Evolutionary conservation across 202 grass and related monocot species (phyloP).

Genomic region (Setaria italica): DNA sequence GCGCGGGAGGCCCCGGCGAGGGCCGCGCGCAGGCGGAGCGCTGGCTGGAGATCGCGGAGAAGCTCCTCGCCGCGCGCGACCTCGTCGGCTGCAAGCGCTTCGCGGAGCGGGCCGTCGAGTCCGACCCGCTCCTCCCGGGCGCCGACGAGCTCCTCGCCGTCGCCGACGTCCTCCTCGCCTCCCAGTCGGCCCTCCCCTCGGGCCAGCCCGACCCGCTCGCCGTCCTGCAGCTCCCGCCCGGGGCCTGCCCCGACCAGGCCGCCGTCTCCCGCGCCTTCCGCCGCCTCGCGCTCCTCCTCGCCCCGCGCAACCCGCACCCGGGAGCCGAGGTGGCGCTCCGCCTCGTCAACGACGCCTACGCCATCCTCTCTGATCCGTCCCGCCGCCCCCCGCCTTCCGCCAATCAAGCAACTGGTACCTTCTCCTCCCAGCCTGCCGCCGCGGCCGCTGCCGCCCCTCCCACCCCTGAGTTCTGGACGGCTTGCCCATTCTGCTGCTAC

Average conservation of each 20-base stretch:
- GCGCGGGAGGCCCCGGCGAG: conserved; percentile 23
- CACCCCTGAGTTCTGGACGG: conserved; percentile 73
- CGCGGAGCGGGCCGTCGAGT: conserved; percentile 79
- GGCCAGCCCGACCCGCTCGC: conserved; percentile 47
- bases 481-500: conserved; percentile 86
- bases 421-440: conserved; percentile 28
- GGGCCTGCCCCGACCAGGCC: conserved; percentile 37
- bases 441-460: conserved; percentile 9
- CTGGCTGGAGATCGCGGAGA: conserved; percentile 78
- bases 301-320: conserved; percentile 55
- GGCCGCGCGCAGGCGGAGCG: conserved; percentile 68
- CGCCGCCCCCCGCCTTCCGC: conserved; percentile 26
- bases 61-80: conserved; percentile 78
- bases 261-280: conserved; percentile 73
- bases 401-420: conserved; percentile 16
- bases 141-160: conserved; percentile 85
- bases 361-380: conserved; percentile 67
- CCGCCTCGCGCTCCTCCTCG: conserved; percentile 81
- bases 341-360: conserved; percentile 75
- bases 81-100: conserved; percentile 92
- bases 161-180: conserved; percentile 85
- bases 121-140: conserved; percentile 80
- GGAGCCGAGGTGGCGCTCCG: conserved; percentile 76
- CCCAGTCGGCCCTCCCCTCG: conserved; percentile 55
- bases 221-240: conserved; percentile 55